Conservation (phyloP, 1,139 yeast genomes). For the Pichia sp. region DNA sequence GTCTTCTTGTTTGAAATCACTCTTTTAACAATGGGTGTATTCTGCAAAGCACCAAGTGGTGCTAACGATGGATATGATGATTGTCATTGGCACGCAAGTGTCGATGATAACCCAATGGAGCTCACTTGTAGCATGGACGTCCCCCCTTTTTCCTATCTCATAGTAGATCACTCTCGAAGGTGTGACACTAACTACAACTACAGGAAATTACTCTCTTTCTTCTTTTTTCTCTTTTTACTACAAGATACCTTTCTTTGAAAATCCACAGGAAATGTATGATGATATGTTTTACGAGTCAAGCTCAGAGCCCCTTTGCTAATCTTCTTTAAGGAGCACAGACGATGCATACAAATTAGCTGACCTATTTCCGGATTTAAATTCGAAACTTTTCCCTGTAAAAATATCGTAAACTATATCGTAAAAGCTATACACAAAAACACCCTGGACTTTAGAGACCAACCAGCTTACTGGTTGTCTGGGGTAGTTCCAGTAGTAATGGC, state of each 20-base stretch:
- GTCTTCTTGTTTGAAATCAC: constrained; percentile 13
- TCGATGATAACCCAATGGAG: constrained; percentile 28
- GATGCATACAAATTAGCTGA: constrained; percentile 20
- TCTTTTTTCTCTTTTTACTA: constrained; percentile 2
- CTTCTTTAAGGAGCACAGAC: constrained; percentile 25
- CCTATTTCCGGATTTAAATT: background rate
- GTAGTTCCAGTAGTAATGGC: background rate
- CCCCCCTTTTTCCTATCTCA: constrained; percentile 9
- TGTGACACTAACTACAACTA: constrained; percentile 14
- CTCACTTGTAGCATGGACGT: constrained; percentile 24
- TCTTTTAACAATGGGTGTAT: constrained; percentile 16
- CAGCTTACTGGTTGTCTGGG: background rate
- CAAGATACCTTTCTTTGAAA: background rate
- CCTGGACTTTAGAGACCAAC: background rate
- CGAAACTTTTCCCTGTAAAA: background rate
- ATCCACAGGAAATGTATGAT: constrained; percentile 11
- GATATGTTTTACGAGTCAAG: constrained; percentile 27
- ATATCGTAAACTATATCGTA: constrained; percentile 3
- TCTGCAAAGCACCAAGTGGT: constrained; percentile 23
- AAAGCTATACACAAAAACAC: background rate
- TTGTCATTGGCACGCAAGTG: constrained; percentile 16
- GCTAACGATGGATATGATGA: constrained; percentile 27
- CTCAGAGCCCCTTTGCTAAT: constrained; percentile 24
- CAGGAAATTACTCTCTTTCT: constrained; percentile 17
- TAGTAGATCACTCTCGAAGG: constrained; percentile 23